phyloP scores from a whole-genome alignment of 306 rosid species.

The Begonia peltatifolia region DNA sequence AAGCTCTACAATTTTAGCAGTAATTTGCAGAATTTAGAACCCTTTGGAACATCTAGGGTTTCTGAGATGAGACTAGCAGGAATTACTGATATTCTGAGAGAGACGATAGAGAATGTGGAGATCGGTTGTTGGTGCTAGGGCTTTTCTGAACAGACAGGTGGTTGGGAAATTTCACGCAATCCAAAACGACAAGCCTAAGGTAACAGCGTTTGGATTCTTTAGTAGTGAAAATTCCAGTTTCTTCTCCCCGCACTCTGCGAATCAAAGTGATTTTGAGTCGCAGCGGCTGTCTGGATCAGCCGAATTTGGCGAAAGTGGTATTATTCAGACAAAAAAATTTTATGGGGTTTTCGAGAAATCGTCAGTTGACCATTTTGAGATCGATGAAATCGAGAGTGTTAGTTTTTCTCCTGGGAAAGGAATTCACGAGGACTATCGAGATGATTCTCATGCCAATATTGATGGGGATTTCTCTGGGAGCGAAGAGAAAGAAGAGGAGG shows the following conservation, averaged over 20 bases:
- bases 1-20: too few relatives aligned
- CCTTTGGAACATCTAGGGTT: too few relatives aligned
- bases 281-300: constrained; percentile 3
- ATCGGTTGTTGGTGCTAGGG: constrained; percentile 14
- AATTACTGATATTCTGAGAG: not conserved
- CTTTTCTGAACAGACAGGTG: constrained; percentile 10
- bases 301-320: constrained; percentile 8
- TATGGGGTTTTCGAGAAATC: not conserved
- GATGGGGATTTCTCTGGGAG: not conserved
- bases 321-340: constrained; percentile 2
- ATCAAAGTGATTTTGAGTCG: not conserved
- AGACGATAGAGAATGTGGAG: constrained; percentile 17
- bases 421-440: constrained; percentile 4
- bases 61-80: not conserved
- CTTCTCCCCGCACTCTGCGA: constrained; percentile 17
- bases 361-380: not conserved
- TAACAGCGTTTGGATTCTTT: constrained; percentile 1
- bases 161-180: constrained; percentile 6
- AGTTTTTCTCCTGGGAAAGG: constrained; percentile 5
- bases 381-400: not conserved
- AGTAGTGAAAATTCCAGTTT: constrained; percentile 11
- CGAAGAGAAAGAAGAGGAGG: constrained; percentile 6
- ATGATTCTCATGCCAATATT: not conserved
- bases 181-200: constrained; percentile 3
- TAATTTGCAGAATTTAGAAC: too few relatives aligned